Percentiles rank a stretch among this genome's conserved stretches.
Conservation (phyloP, 805 yeast species). For the Candida wancherniae region DNA sequence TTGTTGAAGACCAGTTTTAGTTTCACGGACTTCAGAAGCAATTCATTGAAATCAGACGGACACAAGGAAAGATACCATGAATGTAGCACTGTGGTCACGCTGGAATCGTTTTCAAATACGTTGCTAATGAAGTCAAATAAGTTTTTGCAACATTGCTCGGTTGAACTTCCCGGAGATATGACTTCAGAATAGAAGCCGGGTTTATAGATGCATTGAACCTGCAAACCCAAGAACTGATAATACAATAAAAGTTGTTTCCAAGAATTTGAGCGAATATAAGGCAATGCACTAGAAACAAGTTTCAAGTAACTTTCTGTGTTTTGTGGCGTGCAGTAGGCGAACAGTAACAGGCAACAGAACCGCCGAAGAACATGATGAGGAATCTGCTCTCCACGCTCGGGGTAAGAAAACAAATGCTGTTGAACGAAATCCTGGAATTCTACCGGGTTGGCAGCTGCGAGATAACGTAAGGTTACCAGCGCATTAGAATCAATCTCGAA, state of each 20-base stretch:
- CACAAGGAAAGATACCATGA: conserved; percentile 33
- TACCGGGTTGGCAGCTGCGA: conserved; percentile 34
- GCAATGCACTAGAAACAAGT: conserved; percentile 20
- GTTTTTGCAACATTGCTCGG: conserved; percentile 22
- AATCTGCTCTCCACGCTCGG: conserved; percentile 22
- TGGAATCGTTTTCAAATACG: conserved; percentile 27
- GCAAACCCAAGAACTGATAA: conserved; percentile 27
- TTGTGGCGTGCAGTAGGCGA: conserved; percentile 24
- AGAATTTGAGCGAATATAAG: conserved; percentile 25
- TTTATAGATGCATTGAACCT: conserved; percentile 34
- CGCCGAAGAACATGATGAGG: conserved; percentile 26
- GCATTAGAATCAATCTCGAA: conserved; percentile 31
- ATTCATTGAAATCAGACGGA: conserved; percentile 32
- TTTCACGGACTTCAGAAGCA: conserved; percentile 25
- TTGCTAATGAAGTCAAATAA: conserved; percentile 30
- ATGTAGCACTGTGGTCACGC: conserved; percentile 17
- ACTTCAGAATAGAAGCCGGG: conserved; percentile 31
- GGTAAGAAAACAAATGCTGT: conserved; percentile 22
- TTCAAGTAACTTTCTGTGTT: conserved; percentile 22
- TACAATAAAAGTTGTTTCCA: conserved; percentile 36
- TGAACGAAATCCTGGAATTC: conserved; percentile 26
- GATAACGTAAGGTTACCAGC: conserved; percentile 27
- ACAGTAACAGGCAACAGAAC: conserved; percentile 33
- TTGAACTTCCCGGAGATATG: conserved; percentile 18
- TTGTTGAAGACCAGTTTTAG: conserved; percentile 32